phyloP scores from a whole-genome alignment of 2,329 filamentous ascomycete species.

The Neonectria ditissima region DNA sequence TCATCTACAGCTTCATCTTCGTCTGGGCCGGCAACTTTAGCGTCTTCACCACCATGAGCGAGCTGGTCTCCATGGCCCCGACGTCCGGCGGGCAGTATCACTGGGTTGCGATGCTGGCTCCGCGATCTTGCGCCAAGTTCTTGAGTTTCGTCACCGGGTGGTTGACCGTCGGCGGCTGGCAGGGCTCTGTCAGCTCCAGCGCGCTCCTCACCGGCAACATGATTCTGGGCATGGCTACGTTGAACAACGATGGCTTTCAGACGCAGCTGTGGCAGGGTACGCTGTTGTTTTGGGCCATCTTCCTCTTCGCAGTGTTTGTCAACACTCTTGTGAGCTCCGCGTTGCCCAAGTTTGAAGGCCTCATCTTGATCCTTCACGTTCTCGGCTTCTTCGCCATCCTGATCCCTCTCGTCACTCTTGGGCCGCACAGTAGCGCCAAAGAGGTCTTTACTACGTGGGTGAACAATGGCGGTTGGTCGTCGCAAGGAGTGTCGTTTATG shows the following conservation, averaged over 20 bases:
- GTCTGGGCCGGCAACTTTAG: slow-evolving; percentile 59
- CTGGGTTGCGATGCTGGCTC: slow-evolving; percentile 42
- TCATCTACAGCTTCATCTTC: slow-evolving; percentile 64
- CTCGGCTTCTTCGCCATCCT: slow-evolving; percentile 50
- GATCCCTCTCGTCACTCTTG: slow-evolving; percentile 47
- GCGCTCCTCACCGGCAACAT: slow-evolving; percentile 60
- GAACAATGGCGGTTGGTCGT: slow-evolving; percentile 59
- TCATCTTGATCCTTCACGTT: slow-evolving; percentile 62
- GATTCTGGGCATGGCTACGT: slow-evolving; percentile 50
- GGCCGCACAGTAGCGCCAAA: slow-evolving; percentile 46
- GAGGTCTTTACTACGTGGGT: slow-evolving; percentile 58
- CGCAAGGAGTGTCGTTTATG: slow-evolving; percentile 58
- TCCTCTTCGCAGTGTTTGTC: slow-evolving; percentile 60
- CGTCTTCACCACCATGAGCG: slow-evolving; percentile 39
- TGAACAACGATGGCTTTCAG: slow-evolving; percentile 53
- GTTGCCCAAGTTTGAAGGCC: slow-evolving; percentile 63
- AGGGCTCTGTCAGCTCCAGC: slow-evolving; percentile 48
- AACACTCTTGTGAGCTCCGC: slow-evolving; percentile 60
- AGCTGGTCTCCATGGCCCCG: slow-evolving; percentile 40
- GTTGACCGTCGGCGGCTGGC: slow-evolving; percentile 64
- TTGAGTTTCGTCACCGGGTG: slow-evolving; percentile 48
- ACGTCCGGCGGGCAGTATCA: slow-evolving; percentile 41
- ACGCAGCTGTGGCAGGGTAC: slow-evolving; percentile 61
- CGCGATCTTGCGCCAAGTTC: slow-evolving; percentile 45
- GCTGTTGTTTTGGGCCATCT: slow-evolving; percentile 61